Percentiles rank a stretch among this genome's conserved stretches.
Evolutionary conservation across 2,329 filamentous ascomycete genomes (phyloP).

Genomic region (Paecilomyces variotii): DNA sequence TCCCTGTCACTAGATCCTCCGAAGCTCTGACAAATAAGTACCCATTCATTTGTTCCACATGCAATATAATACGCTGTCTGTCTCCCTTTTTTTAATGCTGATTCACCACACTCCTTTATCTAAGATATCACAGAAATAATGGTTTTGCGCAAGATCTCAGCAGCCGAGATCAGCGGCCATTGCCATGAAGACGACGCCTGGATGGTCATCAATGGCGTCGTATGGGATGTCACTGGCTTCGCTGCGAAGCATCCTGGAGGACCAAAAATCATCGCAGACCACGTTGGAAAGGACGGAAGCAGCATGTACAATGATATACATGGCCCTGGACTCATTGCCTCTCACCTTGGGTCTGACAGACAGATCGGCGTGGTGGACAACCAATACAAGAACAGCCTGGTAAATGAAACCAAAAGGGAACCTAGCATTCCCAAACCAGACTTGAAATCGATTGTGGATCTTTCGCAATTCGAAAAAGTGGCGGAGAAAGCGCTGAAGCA

Average conservation of each 20-base stretch:
- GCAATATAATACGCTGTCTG: too few relatives aligned
- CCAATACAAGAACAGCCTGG: background rate
- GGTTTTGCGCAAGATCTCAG: background rate
- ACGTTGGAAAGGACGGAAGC: slow-evolving; percentile 49
- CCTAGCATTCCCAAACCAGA: background rate
- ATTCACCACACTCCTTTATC: background rate
- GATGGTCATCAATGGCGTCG: slow-evolving; percentile 56
- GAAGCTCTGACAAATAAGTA: background rate
- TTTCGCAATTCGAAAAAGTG: background rate
- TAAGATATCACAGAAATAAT: background rate
- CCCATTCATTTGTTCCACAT: background rate
- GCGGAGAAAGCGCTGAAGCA: background rate
- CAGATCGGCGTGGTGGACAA: background rate
- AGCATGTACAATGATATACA: slow-evolving; percentile 47
- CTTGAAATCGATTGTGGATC: background rate
- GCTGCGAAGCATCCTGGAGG: slow-evolving; percentile 49
- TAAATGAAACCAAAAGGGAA: background rate
- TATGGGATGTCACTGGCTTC: slow-evolving; percentile 56
- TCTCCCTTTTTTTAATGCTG: background rate
- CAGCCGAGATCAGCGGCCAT: background rate
- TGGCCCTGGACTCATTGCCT: slow-evolving; percentile 18
- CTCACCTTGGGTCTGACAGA: background rate
- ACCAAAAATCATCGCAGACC: slow-evolving; percentile 67
- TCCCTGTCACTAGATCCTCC: background rate
- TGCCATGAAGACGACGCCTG: slow-evolving; percentile 38